phyloP scores from a whole-genome alignment of 805 yeast genomes.

The Metschnikowia sp. region DNA sequence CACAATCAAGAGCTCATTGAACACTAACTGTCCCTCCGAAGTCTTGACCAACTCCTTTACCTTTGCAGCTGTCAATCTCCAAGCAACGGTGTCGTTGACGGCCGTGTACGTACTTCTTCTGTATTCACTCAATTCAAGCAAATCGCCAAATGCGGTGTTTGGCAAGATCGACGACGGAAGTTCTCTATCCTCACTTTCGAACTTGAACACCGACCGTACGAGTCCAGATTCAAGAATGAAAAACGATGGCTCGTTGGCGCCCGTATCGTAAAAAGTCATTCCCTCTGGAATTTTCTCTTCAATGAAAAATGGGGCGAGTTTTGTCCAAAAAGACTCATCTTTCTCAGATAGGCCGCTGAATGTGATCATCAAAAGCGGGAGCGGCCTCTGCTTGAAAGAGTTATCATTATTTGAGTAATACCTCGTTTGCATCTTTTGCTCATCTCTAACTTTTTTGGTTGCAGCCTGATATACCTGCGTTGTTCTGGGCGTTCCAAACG shows the following conservation, averaged over 20 bases:
- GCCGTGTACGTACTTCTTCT: slow-evolving; percentile 49
- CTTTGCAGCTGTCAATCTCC: slow-evolving; percentile 56
- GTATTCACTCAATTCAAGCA: slow-evolving; percentile 29
- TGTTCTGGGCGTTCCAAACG: slow-evolving; percentile 51
- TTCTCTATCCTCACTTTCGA: slow-evolving; percentile 37
- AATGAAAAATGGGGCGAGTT: slow-evolving; percentile 50
- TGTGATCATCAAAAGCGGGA: slow-evolving; percentile 61
- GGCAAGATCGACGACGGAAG: slow-evolving; percentile 54
- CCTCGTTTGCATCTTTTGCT: slow-evolving; percentile 42
- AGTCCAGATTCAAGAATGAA: slow-evolving; percentile 52
- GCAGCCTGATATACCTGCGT: slow-evolving; percentile 54
- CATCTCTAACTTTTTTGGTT: slow-evolving; percentile 40
- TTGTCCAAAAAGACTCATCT: slow-evolving; percentile 59
- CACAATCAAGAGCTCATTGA: slow-evolving; percentile 61
- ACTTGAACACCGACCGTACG: slow-evolving; percentile 34
- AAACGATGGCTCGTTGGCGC: slow-evolving; percentile 47
- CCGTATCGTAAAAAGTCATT: slow-evolving; percentile 44
- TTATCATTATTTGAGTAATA: slow-evolving; percentile 43
- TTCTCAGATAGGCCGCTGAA: slow-evolving; percentile 56
- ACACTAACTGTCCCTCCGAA: slow-evolving; percentile 47
- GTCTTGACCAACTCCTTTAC: slow-evolving; percentile 46
- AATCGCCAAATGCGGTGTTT: slow-evolving; percentile 72
- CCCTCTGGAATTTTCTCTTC: slow-evolving; percentile 47
- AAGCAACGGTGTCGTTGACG: slow-evolving; percentile 60
- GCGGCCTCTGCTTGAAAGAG: slow-evolving; percentile 48